Conservation (phyloP, 306 rosid genomes). For the Macrotyloma uniflorum region DNA sequence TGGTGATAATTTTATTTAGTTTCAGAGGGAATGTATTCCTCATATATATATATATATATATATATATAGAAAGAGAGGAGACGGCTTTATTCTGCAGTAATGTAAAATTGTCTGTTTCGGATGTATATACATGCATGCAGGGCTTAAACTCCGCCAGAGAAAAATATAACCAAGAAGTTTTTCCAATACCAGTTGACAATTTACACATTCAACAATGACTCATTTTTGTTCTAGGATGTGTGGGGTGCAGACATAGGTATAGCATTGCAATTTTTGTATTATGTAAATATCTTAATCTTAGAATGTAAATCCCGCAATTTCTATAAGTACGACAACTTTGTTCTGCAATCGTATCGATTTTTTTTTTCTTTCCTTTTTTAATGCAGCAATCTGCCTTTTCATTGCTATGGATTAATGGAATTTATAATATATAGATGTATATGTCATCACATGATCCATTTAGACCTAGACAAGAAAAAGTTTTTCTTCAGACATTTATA, state of each 20-base stretch:
- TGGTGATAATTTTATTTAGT: no score
- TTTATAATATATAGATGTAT: no score
- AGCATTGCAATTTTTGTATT: background rate
- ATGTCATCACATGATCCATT: no score
- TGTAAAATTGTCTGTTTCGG: background rate
- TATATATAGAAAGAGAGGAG: background rate
- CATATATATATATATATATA: background rate
- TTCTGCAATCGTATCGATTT: background rate
- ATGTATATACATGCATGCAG: background rate
- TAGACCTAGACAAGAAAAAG: no score
- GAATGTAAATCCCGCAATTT: background rate
- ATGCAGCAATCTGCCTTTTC: background rate
- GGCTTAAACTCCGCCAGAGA: background rate
- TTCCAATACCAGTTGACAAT: background rate
- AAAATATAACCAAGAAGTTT: background rate
- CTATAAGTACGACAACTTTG: background rate
- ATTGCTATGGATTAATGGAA: no score
- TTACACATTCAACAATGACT: background rate
- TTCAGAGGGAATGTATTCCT: no score
- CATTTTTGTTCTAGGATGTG: background rate
- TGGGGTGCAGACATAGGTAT: background rate
- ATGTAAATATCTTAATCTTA: conserved; percentile 28
- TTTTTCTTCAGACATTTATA: no score
- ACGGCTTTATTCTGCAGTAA: background rate
- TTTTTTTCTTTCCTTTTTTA: background rate